A percentile compares a stretch with the other conserved stretches of the same genome.
Evolutionary conservation across 1,284 basidiomycete genomes (phyloP).

Genomic region (Bondarzewia mesenterica): DNA sequence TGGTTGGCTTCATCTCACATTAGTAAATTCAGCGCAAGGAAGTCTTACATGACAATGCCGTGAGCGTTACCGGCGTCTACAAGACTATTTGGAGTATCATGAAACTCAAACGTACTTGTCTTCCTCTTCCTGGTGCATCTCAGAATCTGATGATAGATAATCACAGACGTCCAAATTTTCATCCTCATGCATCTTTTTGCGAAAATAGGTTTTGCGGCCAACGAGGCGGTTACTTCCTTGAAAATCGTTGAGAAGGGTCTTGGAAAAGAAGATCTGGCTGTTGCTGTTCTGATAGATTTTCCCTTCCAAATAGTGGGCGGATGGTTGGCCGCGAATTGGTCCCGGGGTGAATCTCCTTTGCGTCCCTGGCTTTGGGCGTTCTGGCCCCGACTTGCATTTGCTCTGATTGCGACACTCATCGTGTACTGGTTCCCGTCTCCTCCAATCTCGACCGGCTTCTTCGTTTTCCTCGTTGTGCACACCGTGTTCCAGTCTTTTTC

Average conservation of each 20-base stretch:
- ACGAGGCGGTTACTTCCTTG: slow-evolving; percentile 87
- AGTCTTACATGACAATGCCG: slow-evolving; percentile 65
- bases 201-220: slow-evolving; percentile 94
- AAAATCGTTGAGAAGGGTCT: slow-evolving; percentile 98
- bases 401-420: slow-evolving; percentile 68
- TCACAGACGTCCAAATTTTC: slow-evolving; percentile 83
- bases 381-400: slow-evolving; percentile 79
- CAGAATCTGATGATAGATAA: not conserved
- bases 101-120: slow-evolving; percentile 73
- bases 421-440: slow-evolving; percentile 82
- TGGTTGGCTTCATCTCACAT: not conserved
- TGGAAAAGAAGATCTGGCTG: slow-evolving; percentile 89
- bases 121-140: not conserved
- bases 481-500: slow-evolving; percentile 86
- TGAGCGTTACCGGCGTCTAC: slow-evolving; percentile 90
- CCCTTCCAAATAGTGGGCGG: slow-evolving; percentile 96
- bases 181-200: slow-evolving; percentile 85
- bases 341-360: slow-evolving; percentile 65
- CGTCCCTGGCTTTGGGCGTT: slow-evolving; percentile 90
- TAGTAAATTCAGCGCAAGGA: slow-evolving; percentile 55
- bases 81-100: slow-evolving; percentile 93
- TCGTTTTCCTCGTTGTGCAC: slow-evolving; percentile 70
- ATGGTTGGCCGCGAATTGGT: slow-evolving; percentile 95
- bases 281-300: slow-evolving; percentile 95
- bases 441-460: slow-evolving; percentile 74